Base-by-base conservation (phyloP, 2,329 filamentous ascomycete genomes). In the Alternaria viburni region DNA sequence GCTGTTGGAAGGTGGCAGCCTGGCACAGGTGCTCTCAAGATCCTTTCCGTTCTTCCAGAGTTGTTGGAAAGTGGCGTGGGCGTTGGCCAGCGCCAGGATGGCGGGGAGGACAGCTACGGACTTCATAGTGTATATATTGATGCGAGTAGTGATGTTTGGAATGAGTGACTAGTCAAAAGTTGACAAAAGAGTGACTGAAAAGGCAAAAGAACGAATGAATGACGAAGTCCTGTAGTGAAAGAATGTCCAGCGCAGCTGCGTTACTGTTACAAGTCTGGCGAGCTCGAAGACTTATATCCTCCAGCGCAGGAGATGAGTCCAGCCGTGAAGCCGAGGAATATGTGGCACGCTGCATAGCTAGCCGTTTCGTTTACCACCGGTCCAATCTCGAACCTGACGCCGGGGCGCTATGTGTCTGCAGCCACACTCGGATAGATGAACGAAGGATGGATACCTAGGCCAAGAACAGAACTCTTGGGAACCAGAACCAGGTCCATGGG, bases 231-330 rank as follows among this genome's bases (percentile, higher is more conserved):
- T 17, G 62, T 54, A 68, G 64, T 64, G 68, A 73, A 73, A 64
- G 72, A 75, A 69, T 69, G 71, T 73, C 64, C 73, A 75, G 73
- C 73, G 64, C 73, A 75, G 73, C 72, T 75, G 73, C 71, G 72
- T 66, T 71, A 65, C 57, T 57, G 41, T 64, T 32, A 21, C 13
- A 23, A 54, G 36, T 23, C 47, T 62, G 52, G 49, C 57, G 62
- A 65, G 61, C 54, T 47, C 32, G 13, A 55, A 50, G 58, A 54
- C 65, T 74, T 75, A 75, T 75, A 74, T 68, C 50, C 45, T 36
- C 36, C 45, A 17, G n/a, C 50, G 55, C 21, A 55, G 59, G 45
- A 59, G 54, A 61, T 59, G 63, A 65, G 61, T 61, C 63, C 62
- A 59, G 64, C 65, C 51, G 64, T 71, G 61, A 61, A 64, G 56